Evolutionary conservation across 2,329 filamentous ascomycete genomes (phyloP).

Genomic region (Trichophyton mentagrophytes): DNA sequence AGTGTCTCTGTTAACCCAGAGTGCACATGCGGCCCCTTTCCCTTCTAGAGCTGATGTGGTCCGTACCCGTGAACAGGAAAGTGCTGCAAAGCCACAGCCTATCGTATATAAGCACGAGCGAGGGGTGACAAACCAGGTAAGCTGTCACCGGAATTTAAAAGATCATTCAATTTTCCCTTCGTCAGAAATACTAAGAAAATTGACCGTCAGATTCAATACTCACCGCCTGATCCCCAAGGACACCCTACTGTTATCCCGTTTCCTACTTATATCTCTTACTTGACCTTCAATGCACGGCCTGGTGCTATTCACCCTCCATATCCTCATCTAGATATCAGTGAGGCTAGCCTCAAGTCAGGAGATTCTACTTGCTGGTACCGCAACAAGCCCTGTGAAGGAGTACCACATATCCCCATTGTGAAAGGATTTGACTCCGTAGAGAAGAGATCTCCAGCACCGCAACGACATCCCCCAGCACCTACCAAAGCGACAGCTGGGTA

Average conservation of each 20-base stretch:
- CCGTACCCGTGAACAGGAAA: neutral
- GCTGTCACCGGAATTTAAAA: neutral
- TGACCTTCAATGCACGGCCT: neutral
- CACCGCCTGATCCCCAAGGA: constrained; percentile 6
- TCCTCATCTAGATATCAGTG: constrained; percentile 7
- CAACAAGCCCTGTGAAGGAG: constrained; percentile 3
- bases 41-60: neutral
- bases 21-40: constrained; percentile 4
- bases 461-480: constrained; percentile 3
- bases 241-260: constrained; percentile 17
- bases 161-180: too few relatives aligned
- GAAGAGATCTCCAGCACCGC: neutral
- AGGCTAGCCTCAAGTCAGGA: neutral
- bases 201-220: constrained; percentile 1
- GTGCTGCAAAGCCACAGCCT: neutral
- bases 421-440: neutral
- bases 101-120: neutral
- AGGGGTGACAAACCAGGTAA: neutral
- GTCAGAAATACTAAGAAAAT: neutral
- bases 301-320: constrained; percentile 3
- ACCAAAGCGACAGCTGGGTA: neutral
- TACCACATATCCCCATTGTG: constrained; percentile 5
- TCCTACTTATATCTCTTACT: constrained; percentile 12
- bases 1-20: neutral
- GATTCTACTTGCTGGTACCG: constrained; percentile 5